Base-by-base conservation (phyloP, 495 filamentous ascomycete species). In the Penicillium samsonianum region DNA sequence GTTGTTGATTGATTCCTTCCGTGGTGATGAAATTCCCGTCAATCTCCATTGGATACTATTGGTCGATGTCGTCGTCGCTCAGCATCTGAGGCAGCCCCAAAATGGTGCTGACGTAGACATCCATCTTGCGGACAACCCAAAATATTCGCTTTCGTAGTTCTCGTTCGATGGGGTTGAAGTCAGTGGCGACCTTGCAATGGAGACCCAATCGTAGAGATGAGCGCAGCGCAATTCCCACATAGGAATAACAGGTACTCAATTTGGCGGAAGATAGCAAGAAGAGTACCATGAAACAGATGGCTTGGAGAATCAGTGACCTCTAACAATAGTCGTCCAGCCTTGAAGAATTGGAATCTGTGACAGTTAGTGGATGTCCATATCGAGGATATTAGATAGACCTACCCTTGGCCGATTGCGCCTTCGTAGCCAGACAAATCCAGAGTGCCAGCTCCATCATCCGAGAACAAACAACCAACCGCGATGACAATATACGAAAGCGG, bases 301-400 rank as follows among this genome's bases (percentile, higher is more conserved):
- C 88, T 68, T 98, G 92, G 16, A 98, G 78, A 96, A 62, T 96
- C 91, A 5, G 92, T 95, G 59, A 96, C 86, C 65, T 98, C 93
- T 58, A 94, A 78, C 59, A 97, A 75, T 53, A 90, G 83, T 26
- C 91, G 86, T 8, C 91, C 86, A 10, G 86, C 82, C 64, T 82
- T 87, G 73, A 93, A 96, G 68, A 91, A 96, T 76, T 91, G 90
- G 61, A 89, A 84, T 41, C 92, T 96, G 65, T 6, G 50, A 17
- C 14, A 6, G 26, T 64, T 49, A 61, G 38, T 47, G 5, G 6
- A 17, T 40, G 33, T 1, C n/a, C n/a, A n/a, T n/a, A 19, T 8
- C 20, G 17, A 19, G 35, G 23, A 12, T 17, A n/a, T 46, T 50
- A n/a, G 26, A 19, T 17, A 7, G 30, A 67, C 76, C 67, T 80